Evolutionary conservation across 768 basidiomycete genomes (phyloP).

Genomic region (Suillus lakei): DNA sequence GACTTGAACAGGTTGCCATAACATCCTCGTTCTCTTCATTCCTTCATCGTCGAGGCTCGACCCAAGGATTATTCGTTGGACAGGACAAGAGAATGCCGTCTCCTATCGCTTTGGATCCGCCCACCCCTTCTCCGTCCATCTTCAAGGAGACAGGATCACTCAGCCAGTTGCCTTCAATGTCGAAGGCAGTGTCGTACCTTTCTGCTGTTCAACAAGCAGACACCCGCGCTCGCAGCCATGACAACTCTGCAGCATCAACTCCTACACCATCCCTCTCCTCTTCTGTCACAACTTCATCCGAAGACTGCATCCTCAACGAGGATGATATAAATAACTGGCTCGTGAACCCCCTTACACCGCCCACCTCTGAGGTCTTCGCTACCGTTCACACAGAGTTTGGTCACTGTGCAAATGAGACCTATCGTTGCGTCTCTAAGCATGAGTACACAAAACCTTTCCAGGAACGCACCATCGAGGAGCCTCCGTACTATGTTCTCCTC

Average conservation of each 20-base stretch:
- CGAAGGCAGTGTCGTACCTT: constrained; percentile 62
- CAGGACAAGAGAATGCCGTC: constrained; percentile 46
- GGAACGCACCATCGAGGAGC: constrained; percentile 74
- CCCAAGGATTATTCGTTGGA: constrained; percentile 13
- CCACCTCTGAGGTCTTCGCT: constrained; percentile 78
- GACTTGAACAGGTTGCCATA: background rate
- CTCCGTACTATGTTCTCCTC: constrained; percentile 90
- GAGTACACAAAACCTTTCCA: constrained; percentile 48
- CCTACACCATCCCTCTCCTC: constrained; percentile 79
- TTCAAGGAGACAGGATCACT: constrained; percentile 61
- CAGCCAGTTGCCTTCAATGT: constrained; percentile 40
- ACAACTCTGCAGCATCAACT: constrained; percentile 54
- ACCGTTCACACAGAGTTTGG: constrained; percentile 93
- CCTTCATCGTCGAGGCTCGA: constrained; percentile 16
- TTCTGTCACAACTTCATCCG: constrained; percentile 68
- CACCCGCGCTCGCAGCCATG: constrained; percentile 60
- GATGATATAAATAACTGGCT: constrained; percentile 61
- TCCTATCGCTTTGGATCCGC: constrained; percentile 65
- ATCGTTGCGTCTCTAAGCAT: constrained; percentile 71
- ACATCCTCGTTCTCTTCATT: background rate
- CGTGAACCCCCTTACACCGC: constrained; percentile 64
- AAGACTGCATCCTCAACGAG: constrained; percentile 68
- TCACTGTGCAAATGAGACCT: constrained; percentile 80
- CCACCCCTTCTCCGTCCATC: constrained; percentile 56
- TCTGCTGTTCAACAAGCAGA: constrained; percentile 72